A percentile compares a stretch with the other conserved stretches of the same genome.
These are phyloP conservation scores for Suillus ampliporus DNA, from an alignment of 768 basidiomycete species.

Conservation along the genomic window DNA sequence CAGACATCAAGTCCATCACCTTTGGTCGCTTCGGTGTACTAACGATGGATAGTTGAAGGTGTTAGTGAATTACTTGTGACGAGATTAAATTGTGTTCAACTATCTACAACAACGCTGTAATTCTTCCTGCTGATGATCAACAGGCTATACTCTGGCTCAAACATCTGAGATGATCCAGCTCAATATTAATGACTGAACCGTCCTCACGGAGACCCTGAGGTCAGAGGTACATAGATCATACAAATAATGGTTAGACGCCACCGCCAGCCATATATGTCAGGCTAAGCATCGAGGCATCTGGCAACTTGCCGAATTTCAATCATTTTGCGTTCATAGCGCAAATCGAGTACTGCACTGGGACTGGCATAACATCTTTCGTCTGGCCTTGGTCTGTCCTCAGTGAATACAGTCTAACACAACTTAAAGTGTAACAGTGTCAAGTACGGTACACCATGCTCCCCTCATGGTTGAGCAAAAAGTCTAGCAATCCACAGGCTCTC, in stretches of 20 bases:
- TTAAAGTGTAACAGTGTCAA: background rate
- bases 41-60: conserved; percentile 22
- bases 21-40: conserved; percentile 39
- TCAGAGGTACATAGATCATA: too few relatives aligned
- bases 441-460: conserved; percentile 34
- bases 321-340: background rate
- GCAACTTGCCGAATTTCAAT: too few relatives aligned
- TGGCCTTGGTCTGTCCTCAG: background rate
- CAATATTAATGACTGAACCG: background rate
- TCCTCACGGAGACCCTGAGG: too few relatives aligned
- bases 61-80: too few relatives aligned
- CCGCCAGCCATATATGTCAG: background rate
- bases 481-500: conserved; percentile 18
- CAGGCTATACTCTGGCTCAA: background rate
- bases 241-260: background rate
- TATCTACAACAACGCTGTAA: background rate
- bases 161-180: background rate
- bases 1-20: conserved; percentile 11
- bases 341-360: background rate
- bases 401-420: background rate
- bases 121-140: conserved; percentile 1
- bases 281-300: too few relatives aligned
- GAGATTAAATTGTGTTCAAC: background rate
- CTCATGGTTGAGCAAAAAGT: conserved; percentile 38
- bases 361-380: too few relatives aligned